These are phyloP conservation scores for Tubosaeta brunneosetosa DNA, from an alignment of 768 basidiomycete genomes.

Conservation along the genomic window DNA sequence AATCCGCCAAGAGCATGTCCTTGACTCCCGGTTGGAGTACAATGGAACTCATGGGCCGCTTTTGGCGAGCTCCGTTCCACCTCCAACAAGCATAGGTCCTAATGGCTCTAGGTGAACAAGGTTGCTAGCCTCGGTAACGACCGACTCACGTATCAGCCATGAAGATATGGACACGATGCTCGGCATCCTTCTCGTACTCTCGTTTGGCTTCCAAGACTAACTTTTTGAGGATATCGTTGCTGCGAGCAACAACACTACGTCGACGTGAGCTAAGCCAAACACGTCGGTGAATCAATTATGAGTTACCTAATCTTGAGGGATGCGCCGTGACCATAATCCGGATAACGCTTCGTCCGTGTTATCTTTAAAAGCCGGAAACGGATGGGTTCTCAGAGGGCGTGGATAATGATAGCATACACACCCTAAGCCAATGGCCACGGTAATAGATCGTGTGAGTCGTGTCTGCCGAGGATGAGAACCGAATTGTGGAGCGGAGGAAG, in stretches of 20 bases:
- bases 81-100: constrained; percentile 77
- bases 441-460: constrained; percentile 89
- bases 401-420: constrained; percentile 32
- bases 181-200: constrained; percentile 87
- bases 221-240: constrained; percentile 82
- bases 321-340: constrained; percentile 68
- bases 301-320: constrained; percentile 75
- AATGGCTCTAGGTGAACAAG: constrained; percentile 1
- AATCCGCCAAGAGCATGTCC: constrained; percentile 85
- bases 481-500: constrained; percentile 9
- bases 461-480: constrained; percentile 41
- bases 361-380: constrained; percentile 44
- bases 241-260: constrained; percentile 77
- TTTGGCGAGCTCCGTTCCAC: constrained; percentile 85
- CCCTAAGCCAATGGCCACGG: constrained; percentile 83
- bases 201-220: constrained; percentile 84
- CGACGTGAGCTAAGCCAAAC: constrained; percentile 13
- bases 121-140: constrained; percentile 5
- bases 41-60: constrained; percentile 89
- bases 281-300: constrained; percentile 3
- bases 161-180: constrained; percentile 86
- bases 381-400: constrained; percentile 19
- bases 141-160: constrained; percentile 78
- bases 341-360: constrained; percentile 72
- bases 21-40: constrained; percentile 86